Percentiles rank a stretch among this genome's conserved stretches.
phyloP scores from a whole-genome alignment of 1,139 yeast genomes.

The Sugiyamaella xylanicola region DNA sequence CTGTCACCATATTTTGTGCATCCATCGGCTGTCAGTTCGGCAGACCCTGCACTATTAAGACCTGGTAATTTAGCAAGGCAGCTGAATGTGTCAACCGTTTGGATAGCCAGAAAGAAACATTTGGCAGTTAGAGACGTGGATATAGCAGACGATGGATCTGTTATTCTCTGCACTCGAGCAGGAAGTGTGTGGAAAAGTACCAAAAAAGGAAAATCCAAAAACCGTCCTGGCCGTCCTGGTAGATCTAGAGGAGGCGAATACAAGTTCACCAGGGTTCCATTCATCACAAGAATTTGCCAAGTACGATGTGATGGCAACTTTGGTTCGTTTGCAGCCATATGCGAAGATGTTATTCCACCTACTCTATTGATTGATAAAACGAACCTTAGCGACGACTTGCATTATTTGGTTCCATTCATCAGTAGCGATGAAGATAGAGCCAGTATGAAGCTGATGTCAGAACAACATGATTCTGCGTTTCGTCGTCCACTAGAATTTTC shows the following conservation, averaged over 20 bases:
- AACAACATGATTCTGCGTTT: neutral
- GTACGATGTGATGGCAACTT: slow-evolving; percentile 71
- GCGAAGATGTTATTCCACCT: slow-evolving; percentile 51
- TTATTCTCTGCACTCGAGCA: slow-evolving; percentile 64
- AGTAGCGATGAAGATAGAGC: slow-evolving; percentile 18
- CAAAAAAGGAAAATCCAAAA: slow-evolving; percentile 22
- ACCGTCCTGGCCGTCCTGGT: slow-evolving; percentile 18
- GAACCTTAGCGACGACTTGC: slow-evolving; percentile 34
- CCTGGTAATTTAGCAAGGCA: slow-evolving; percentile 25
- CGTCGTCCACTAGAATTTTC: slow-evolving; percentile 13
- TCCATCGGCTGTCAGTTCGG: slow-evolving; percentile 1
- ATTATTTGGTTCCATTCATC: slow-evolving; percentile 34
- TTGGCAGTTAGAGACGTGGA: slow-evolving; percentile 58
- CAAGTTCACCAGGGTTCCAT: slow-evolving; percentile 59
- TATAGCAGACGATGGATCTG: slow-evolving; percentile 67
- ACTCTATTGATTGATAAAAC: slow-evolving; percentile 28
- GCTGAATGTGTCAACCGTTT: slow-evolving; percentile 31
- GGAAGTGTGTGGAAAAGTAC: slow-evolving; percentile 61
- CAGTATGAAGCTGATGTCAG: slow-evolving; percentile 3
- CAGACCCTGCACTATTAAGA: slow-evolving; percentile 9
- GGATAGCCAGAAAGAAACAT: slow-evolving; percentile 42
- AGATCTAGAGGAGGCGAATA: slow-evolving; percentile 38
- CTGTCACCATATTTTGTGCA: slow-evolving; percentile 21
- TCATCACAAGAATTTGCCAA: slow-evolving; percentile 54
- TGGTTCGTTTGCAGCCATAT: slow-evolving; percentile 66